Evolutionary conservation across 2,329 filamentous ascomycete genomes (phyloP), one percentile per base, ranked within the genome.

Genomic region (Xylariaceae sp.): DNA sequence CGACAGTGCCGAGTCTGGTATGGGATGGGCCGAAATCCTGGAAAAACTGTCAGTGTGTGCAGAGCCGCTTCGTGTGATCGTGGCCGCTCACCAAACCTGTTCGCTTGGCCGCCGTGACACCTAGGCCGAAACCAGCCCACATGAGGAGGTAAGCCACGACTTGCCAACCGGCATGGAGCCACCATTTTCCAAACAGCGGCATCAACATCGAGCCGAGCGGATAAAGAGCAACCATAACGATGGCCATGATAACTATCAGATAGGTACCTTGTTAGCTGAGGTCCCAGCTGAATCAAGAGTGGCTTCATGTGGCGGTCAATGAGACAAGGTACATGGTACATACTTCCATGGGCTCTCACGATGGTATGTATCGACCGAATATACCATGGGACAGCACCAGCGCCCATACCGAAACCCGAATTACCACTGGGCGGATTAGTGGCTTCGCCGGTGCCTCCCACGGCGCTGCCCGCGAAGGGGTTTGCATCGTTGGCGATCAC

Each of bases 141-240:
- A 80, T 75, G 24, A 67, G 56, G 12, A 72, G 37, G 49, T 77
- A 72, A 27, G 65, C 61, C 11, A 77, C 35, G 2, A 63, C 44
- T 53, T 83, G 78, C 56, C 72, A 68, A 8, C 56, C 56, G 5
- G 64, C 72, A 47, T 83, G 78, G n/a, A 75, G 43, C 33, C 67
- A 50, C 70, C 70, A 79, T 29, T 64, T 71, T 28, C 71, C 68
- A 5, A 77, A 40, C 3, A 80, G 40, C 3, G 76, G 72, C 68
- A 81, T 79, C 25, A 78, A 51, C 3, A 75, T 58, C 7, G 77
- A 65, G 5, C 76, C 78, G 3, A 79, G 43, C 1, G 78, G 78
- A 42, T 77, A 80, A 15, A 77, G 56, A 10, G 72, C 47, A 3
- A 72, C 64, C 43, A 80, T 75, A n/a, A 71, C 67, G 27, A 79